Evolutionary conservation across 1,284 basidiomycete species (phyloP).

Genomic region (Veloporphyrellus conicus): DNA sequence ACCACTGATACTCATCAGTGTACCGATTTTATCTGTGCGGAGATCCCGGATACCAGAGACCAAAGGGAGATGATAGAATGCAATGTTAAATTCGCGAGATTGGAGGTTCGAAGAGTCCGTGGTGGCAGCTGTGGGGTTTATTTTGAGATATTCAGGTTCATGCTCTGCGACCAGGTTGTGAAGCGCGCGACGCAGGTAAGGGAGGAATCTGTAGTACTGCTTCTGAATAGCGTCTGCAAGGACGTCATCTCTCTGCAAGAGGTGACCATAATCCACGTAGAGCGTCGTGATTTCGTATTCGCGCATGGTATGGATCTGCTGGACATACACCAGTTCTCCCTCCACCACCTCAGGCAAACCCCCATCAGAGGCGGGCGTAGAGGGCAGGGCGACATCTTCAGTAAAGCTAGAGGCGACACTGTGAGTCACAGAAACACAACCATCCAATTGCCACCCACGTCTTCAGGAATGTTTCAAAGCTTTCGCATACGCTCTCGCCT

Average conservation of each 20-base stretch:
- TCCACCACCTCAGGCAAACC: constrained; percentile 53
- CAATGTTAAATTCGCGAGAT: constrained; percentile 90
- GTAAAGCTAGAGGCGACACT: constrained; percentile 59
- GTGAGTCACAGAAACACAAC: neutral
- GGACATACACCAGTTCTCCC: constrained; percentile 76
- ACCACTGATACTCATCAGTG: constrained; percentile 89
- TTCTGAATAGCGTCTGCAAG: constrained; percentile 89
- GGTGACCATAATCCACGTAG: constrained; percentile 92
- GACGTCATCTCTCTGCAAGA: constrained; percentile 86
- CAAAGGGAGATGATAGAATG: constrained; percentile 94
- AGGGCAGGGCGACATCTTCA: constrained; percentile 67
- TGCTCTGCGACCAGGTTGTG: constrained; percentile 85
- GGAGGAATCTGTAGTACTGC: constrained; percentile 96
- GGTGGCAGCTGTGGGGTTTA: constrained; percentile 76
- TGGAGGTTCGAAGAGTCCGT: constrained; percentile 82
- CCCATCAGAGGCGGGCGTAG: constrained; percentile 71
- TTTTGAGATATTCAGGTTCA: constrained; percentile 90
- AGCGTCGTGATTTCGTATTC: constrained; percentile 92
- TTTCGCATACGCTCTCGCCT: constrained; percentile 87
- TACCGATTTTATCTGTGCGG: constrained; percentile 88
- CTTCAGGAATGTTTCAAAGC: constrained; percentile 87
- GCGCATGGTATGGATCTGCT: constrained; percentile 90
- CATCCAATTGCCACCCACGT: constrained; percentile 52
- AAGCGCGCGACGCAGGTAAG: constrained; percentile 87
- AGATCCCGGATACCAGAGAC: constrained; percentile 95